Evolutionary conservation across 2,329 filamentous ascomycete genomes (phyloP).

Genomic region (Periglandula ipomoeae): DNA sequence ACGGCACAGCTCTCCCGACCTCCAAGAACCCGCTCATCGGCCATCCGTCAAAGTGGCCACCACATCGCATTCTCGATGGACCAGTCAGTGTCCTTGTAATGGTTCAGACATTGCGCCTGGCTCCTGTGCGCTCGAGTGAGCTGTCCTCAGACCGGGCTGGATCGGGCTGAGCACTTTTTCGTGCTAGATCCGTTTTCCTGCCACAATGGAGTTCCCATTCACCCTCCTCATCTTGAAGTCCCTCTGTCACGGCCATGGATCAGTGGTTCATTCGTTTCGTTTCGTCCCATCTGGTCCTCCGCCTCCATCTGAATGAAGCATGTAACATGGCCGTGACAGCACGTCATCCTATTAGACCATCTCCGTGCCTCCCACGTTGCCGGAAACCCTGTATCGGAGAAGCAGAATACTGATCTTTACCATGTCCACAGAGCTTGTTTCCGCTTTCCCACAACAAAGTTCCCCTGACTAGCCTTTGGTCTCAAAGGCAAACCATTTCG

Average conservation of each 20-base stretch:
- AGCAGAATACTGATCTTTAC: slow-evolving; percentile 3
- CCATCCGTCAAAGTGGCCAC: slow-evolving; percentile 9
- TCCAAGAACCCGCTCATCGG: slow-evolving; percentile 7
- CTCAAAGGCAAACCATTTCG: slow-evolving; percentile 53
- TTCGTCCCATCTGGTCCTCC: not conserved
- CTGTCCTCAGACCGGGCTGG: not conserved
- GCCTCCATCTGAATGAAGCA: not conserved
- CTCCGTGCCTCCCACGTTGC: not conserved
- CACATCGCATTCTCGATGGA: not conserved
- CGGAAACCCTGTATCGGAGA: not conserved
- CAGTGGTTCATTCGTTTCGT: not conserved
- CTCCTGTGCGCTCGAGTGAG: slow-evolving; percentile 3
- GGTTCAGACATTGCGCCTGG: not conserved
- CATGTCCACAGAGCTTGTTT: not conserved
- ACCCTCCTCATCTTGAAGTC: not conserved
- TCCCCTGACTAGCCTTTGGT: slow-evolving; percentile 49
- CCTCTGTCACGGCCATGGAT: not conserved
- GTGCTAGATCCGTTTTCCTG: not conserved
- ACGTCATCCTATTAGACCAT: not conserved
- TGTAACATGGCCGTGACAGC: not conserved
- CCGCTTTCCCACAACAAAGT: not conserved
- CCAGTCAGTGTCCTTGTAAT: not conserved
- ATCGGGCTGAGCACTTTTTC: not conserved
- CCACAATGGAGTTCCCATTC: not conserved
- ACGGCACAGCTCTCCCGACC: slow-evolving; percentile 6